Evolutionary conservation across 169 alveolate species (phyloP).

Genomic region (Pseudocohnilembus persalinus): DNA sequence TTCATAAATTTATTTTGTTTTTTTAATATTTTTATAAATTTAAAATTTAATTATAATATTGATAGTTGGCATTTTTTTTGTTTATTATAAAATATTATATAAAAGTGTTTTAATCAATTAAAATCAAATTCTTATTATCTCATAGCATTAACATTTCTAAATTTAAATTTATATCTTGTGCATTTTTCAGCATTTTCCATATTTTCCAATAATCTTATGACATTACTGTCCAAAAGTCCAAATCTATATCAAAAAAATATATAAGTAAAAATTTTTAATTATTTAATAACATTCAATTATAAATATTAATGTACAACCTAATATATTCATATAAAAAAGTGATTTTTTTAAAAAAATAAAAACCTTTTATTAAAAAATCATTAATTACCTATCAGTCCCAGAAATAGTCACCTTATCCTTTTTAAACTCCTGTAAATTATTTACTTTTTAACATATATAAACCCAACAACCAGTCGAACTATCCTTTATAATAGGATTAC

Average conservation of each 20-base stretch:
- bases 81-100: too few relatives aligned
- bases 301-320: too few relatives aligned
- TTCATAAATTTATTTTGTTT: background rate
- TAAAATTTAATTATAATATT: too few relatives aligned
- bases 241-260: conserved; percentile 43
- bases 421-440: conserved; percentile 69
- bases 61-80: too few relatives aligned
- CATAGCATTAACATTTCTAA: background rate
- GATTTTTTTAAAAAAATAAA: too few relatives aligned
- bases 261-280: too few relatives aligned
- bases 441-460: conserved; percentile 71
- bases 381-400: conserved; percentile 77
- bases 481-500: conserved; percentile 75
- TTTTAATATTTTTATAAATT: too few relatives aligned
- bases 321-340: too few relatives aligned
- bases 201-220: conserved; percentile 62
- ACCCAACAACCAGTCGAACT: conserved; percentile 87
- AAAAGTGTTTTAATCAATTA: too few relatives aligned
- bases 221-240: conserved; percentile 82
- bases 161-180: conserved; percentile 43
- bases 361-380: background rate
- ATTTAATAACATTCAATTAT: background rate
- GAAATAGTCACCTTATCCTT: conserved; percentile 77
- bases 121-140: conserved; percentile 17
- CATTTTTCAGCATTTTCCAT: conserved; percentile 75